These are phyloP conservation scores for Colletotrichum chlorophyti DNA, from an alignment of 2,329 filamentous ascomycete species.

Conservation along the genomic window DNA sequence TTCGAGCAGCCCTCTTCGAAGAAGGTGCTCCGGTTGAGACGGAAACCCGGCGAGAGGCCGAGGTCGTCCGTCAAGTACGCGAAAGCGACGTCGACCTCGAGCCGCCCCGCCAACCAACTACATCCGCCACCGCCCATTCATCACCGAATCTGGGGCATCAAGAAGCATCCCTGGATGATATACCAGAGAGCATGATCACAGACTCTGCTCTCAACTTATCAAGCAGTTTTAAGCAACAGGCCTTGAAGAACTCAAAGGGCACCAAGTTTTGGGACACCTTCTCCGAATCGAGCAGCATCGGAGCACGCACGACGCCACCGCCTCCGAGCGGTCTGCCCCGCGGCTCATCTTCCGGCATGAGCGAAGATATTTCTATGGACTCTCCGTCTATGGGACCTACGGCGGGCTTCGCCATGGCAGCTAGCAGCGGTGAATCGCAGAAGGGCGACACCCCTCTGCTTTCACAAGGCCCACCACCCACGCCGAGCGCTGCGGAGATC, in stretches of 20 bases:
- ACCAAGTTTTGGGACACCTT: slow-evolving; percentile 81
- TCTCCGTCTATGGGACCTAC: slow-evolving; percentile 60
- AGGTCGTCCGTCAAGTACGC: slow-evolving; percentile 93
- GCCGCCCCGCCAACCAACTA: slow-evolving; percentile 49
- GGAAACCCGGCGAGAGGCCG: slow-evolving; percentile 88
- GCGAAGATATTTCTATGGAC: slow-evolving; percentile 77
- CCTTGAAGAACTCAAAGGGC: slow-evolving; percentile 74
- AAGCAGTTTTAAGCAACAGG: slow-evolving; percentile 78
- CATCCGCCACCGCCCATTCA: slow-evolving; percentile 65
- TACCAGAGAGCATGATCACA: slow-evolving; percentile 73
- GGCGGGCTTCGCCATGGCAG: slow-evolving; percentile 39
- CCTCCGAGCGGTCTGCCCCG: slow-evolving; percentile 68
- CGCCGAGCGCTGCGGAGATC: slow-evolving; percentile 74
- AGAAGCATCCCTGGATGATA: slow-evolving; percentile 68
- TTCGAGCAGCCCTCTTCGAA: slow-evolving; percentile 87
- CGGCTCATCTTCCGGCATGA: slow-evolving; percentile 65
- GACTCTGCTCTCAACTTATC: slow-evolving; percentile 58
- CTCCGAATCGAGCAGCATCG: slow-evolving; percentile 68
- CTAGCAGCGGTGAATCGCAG: slow-evolving; percentile 29
- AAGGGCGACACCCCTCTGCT: slow-evolving; percentile 46
- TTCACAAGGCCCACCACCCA: slow-evolving; percentile 40
- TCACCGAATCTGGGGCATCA: slow-evolving; percentile 73
- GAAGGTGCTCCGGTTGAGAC: slow-evolving; percentile 87
- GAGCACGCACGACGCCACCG: slow-evolving; percentile 62
- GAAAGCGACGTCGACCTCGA: slow-evolving; percentile 80